Base-by-base conservation (phyloP, 495 filamentous ascomycete genomes). In the Xylaria acuta region DNA sequence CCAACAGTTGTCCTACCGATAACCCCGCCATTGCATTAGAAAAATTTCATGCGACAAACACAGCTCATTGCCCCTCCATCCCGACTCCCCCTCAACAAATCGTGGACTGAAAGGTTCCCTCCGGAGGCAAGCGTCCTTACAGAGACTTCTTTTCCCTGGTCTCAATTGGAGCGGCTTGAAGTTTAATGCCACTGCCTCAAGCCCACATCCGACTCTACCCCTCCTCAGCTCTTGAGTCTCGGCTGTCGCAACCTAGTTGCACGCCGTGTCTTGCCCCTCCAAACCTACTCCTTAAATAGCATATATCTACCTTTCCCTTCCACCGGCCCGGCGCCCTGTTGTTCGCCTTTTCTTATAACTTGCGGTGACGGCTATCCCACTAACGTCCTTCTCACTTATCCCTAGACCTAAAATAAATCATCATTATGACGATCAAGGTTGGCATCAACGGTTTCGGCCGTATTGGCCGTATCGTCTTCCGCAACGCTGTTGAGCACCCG, bases 361-460 rank as follows among this genome's bases (percentile, higher is more conserved):
- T 58, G 11, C 16, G 16, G 22, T 45, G 5, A 41, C 2, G 20
- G 7, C 18, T 38, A 1, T 22, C 30, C 32, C 32, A 32, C 70
- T 72, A 36, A 72, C 70, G 20, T 20, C 30, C 43, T 51, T 71
- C 74, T 25, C 60, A 72, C 64, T 69, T 34, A 73, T 66, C 67
- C 54, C n/a, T 22, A 73, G 64, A 79, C 60, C 65, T 70, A 75
- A 62, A 56, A 32, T 22, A n/a, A n/a, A 71, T 67, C 38, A 86
- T 78, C 27, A 73, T 16, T 69, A 86, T 86, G 85, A 74, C 75
- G 74, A 79, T 87, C 79, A 86, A 95, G 90, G 93, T 97, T 78
- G 94, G 94, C 79, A 97, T 97, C 90, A 99, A 98, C 90, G 96
- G 96, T 83, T 99, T 99, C 88, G 96, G 96, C 88, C 95, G 96